These are phyloP conservation scores for Entelexis sorbosivorans DNA, from an alignment of 1,139 yeast species.

Conservation along the genomic window DNA sequence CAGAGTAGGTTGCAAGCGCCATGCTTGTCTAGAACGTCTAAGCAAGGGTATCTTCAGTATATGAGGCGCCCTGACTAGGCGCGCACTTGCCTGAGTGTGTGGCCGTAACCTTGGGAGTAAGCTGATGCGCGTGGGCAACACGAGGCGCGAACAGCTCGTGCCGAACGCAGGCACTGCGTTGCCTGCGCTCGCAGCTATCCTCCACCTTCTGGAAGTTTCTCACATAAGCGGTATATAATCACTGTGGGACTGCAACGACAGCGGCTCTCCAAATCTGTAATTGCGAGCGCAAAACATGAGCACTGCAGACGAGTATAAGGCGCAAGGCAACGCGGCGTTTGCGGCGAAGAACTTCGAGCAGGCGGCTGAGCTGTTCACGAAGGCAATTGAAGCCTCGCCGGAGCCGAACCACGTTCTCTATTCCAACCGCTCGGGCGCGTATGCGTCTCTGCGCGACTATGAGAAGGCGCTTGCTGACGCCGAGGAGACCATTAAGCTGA, in stretches of 20 bases:
- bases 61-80: no score
- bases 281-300: constrained; percentile 2
- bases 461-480: constrained; percentile 73
- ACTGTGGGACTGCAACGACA: background rate
- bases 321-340: constrained; percentile 80
- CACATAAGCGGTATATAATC: constrained; percentile 10
- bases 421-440: constrained; percentile 90
- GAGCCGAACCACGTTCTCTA: constrained; percentile 79
- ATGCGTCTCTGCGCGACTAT: constrained; percentile 69
- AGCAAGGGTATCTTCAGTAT: no score
- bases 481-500: constrained; percentile 63
- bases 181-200: background rate
- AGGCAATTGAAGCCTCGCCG: constrained; percentile 70
- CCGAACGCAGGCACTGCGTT: no score
- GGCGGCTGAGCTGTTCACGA: constrained; percentile 70
- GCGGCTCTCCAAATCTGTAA: background rate
- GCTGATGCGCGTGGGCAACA: no score
- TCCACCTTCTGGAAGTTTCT: constrained; percentile 16
- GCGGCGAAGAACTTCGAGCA: constrained; percentile 70
- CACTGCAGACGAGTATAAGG: constrained; percentile 27
- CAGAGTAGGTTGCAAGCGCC: no score
- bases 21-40: no score
- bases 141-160: no score
- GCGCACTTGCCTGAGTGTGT: no score
- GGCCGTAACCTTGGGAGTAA: no score